A percentile compares a stretch with the other conserved stretches of the same genome.
Conservation (phyloP, 257 asterid genomes). For the Sherardia arvensis region DNA sequence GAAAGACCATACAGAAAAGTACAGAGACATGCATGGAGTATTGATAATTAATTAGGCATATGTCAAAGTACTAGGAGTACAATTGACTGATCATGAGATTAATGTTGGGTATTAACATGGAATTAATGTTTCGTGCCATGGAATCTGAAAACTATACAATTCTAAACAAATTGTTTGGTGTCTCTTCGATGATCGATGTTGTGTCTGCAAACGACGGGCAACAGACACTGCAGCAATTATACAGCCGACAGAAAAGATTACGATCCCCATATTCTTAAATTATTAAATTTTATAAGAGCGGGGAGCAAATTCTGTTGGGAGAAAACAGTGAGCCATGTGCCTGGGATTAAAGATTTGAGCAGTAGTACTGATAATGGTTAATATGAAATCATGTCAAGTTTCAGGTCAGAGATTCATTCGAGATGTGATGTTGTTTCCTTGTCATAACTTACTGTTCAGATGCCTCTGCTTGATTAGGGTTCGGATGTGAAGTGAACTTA, state of each 20-base stretch:
- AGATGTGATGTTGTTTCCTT: constrained; percentile 1
- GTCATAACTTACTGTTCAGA: background rate
- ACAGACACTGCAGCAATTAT: constrained; percentile 26
- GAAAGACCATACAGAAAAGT: too few species aligned
- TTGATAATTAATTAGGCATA: background rate
- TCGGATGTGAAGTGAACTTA: too few species aligned
- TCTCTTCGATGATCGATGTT: constrained; percentile 28
- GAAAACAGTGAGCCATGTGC: constrained; percentile 18
- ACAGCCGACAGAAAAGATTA: constrained; percentile 45
- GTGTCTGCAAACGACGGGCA: constrained; percentile 32
- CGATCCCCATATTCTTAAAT: constrained; percentile 10
- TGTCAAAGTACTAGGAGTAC: constrained; percentile 6
- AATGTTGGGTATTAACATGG: constrained; percentile 19
- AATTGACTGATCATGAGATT: constrained; percentile 9
- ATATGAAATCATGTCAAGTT: constrained; percentile 16
- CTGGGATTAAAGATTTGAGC: constrained; percentile 6
- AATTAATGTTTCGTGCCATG: constrained; percentile 30
- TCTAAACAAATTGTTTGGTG: background rate
- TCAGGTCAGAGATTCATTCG: constrained; percentile 8
- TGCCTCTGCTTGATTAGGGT: background rate
- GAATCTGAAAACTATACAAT: constrained; percentile 26
- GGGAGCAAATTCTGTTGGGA: background rate
- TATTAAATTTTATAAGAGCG: constrained; percentile 2
- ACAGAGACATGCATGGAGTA: too few species aligned
- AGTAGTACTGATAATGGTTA: constrained; percentile 3